Conservation (phyloP, 2,329 filamentous ascomycete genomes). For the Ophiosphaerella narmari region DNA sequence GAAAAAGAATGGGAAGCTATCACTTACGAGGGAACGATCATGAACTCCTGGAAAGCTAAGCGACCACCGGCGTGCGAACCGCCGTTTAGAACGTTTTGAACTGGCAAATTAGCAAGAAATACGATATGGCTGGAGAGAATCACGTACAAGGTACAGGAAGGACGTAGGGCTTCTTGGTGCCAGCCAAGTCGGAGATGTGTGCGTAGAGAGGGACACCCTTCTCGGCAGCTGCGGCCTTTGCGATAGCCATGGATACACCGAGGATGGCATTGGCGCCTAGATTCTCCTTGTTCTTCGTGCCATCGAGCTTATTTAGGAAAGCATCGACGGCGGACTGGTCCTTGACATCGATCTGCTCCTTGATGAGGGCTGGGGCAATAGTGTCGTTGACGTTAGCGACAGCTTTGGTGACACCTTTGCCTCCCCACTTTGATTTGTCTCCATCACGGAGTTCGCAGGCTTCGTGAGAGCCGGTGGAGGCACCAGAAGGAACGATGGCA, state of each 20-base stretch:
- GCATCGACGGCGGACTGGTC: constrained; percentile 60
- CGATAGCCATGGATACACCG: constrained; percentile 64
- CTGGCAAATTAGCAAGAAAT: constrained; percentile 11
- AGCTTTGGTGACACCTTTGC: constrained; percentile 61
- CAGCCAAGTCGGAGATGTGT: constrained; percentile 60
- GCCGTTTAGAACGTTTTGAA: constrained; percentile 62
- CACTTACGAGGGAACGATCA: constrained; percentile 57
- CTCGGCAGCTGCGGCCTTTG: constrained; percentile 61
- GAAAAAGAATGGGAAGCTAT: background rate
- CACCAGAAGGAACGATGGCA: constrained; percentile 95
- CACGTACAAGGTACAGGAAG: constrained; percentile 58
- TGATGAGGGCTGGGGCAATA: constrained; percentile 60
- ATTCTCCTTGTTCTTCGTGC: constrained; percentile 63
- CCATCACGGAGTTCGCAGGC: constrained; percentile 60
- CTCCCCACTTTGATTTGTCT: constrained; percentile 58
- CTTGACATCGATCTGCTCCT: constrained; percentile 59
- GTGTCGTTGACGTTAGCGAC: constrained; percentile 60
- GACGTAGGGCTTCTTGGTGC: constrained; percentile 59
- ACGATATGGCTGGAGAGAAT: constrained; percentile 37
- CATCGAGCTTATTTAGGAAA: constrained; percentile 60
- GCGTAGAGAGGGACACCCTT: constrained; percentile 62
- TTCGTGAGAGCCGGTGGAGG: constrained; percentile 72
- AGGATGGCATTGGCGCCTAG: constrained; percentile 66
- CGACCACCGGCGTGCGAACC: constrained; percentile 97
- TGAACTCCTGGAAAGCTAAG: constrained; percentile 65